phyloP scores from a whole-genome alignment of 768 basidiomycete species.

The Psilocybe sp. region DNA sequence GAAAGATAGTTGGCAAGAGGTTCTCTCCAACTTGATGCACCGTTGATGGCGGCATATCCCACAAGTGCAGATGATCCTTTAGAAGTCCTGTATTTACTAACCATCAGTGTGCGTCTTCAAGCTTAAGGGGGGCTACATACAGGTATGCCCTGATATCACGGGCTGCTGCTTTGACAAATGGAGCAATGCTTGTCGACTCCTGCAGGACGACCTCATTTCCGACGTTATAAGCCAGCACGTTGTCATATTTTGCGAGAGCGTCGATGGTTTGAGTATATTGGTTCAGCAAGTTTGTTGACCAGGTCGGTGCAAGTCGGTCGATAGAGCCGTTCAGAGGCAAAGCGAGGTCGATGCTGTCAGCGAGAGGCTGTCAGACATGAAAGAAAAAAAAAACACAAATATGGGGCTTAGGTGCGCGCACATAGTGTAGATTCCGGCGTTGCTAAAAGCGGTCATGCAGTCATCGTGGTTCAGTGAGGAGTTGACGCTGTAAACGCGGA shows the following conservation, averaged over 20 bases:
- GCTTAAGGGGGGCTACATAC: constrained; percentile 34
- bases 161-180: constrained; percentile 89
- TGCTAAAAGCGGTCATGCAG: constrained; percentile 78
- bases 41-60: constrained; percentile 86
- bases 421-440: constrained; percentile 88
- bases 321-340: constrained; percentile 86
- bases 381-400: constrained; percentile 8
- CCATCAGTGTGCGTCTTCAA: constrained; percentile 5
- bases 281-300: constrained; percentile 80
- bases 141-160: constrained; percentile 86
- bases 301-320: constrained; percentile 66
- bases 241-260: constrained; percentile 81
- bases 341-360: constrained; percentile 75
- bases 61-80: constrained; percentile 66
- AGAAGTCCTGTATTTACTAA: constrained; percentile 44
- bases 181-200: constrained; percentile 58
- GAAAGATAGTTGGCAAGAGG: constrained; percentile 76
- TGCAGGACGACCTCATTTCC: constrained; percentile 77
- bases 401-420: constrained; percentile 30
- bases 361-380: constrained; percentile 7
- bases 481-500: constrained; percentile 87
- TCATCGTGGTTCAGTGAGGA: constrained; percentile 79
- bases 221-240: constrained; percentile 85
- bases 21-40: constrained; percentile 55
- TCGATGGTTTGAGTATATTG: constrained; percentile 78